These are phyloP conservation scores for Paramecium sexaurelia DNA, from an alignment of 73 alveolate species.

Conservation along the genomic window DNA sequence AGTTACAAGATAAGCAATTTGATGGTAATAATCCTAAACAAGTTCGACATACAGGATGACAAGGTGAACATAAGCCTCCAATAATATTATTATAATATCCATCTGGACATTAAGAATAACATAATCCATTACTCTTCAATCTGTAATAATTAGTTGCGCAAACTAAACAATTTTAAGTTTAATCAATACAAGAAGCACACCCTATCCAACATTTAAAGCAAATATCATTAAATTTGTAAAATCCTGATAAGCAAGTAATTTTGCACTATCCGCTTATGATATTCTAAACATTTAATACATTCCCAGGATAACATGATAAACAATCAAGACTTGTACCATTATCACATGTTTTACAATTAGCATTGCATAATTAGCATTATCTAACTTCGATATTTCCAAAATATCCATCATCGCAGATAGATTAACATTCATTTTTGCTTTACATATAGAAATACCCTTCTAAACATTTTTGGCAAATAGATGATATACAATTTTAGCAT, in stretches of 20 bases:
- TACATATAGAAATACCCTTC: background rate
- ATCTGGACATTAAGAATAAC: background rate
- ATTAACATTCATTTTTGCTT: background rate
- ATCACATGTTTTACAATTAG: background rate
- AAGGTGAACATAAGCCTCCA: background rate
- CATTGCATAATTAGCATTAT: background rate
- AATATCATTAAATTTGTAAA: background rate
- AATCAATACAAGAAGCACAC: conserved; percentile 24
- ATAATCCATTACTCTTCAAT: background rate
- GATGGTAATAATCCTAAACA: background rate
- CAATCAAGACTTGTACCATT: background rate
- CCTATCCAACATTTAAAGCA: background rate
- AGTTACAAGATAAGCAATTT: background rate
- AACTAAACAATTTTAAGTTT: background rate
- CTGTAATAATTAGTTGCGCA: background rate
- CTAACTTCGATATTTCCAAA: background rate
- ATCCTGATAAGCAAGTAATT: background rate
- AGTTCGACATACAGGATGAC: conserved; percentile 2
- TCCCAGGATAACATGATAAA: background rate
- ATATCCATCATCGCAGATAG: background rate
- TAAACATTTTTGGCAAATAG: background rate
- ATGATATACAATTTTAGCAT: background rate
- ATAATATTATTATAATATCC: background rate
- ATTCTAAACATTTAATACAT: background rate
- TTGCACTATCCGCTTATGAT: background rate